Conservation (phyloP, 2,329 filamentous ascomycete species). For the Pseudogymnoascus sp. region DNA sequence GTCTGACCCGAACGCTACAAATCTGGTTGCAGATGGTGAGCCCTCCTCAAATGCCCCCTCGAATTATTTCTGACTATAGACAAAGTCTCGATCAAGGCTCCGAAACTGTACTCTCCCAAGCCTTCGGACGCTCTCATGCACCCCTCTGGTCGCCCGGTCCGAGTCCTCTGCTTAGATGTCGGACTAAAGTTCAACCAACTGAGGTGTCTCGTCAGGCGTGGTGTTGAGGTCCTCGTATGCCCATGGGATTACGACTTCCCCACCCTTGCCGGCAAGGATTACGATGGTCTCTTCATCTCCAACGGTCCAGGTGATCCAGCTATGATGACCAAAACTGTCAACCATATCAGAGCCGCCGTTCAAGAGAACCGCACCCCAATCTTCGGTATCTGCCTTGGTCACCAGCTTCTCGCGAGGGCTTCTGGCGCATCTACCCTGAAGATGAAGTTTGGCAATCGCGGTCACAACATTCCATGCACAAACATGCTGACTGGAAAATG, state of each 20-base stretch:
- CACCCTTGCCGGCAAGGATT: conserved; percentile 66
- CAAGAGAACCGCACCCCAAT: conserved; percentile 78
- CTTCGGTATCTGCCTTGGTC: conserved; percentile 96
- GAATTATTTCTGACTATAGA: conserved; percentile 33
- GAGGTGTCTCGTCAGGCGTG: conserved; percentile 81
- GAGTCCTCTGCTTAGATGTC: conserved; percentile 89
- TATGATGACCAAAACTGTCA: conserved; percentile 77
- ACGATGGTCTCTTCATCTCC: conserved; percentile 95
- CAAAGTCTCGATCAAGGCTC: conserved; percentile 78
- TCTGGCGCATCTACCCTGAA: conserved; percentile 80
- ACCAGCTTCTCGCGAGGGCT: conserved; percentile 84
- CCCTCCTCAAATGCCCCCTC: conserved; percentile 23
- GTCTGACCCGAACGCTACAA: conserved; percentile 86
- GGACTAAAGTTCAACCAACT: conserved; percentile 98
- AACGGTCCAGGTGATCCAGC: conserved; percentile 98
- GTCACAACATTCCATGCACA: conserved; percentile 96
- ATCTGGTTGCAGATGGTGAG: conserved; percentile 91
- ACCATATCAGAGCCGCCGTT: conserved; percentile 74
- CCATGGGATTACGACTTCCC: conserved; percentile 95
- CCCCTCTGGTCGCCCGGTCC: conserved; percentile 77
- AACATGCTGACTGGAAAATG: conserved; percentile 93
- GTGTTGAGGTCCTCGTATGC: conserved; percentile 88
- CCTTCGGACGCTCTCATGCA: conserved; percentile 68
- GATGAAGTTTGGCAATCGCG: conserved; percentile 99
- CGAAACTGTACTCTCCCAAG: conserved; percentile 77